phyloP scores from a whole-genome alignment of 257 asterid species.

The Prunella vulgaris region DNA sequence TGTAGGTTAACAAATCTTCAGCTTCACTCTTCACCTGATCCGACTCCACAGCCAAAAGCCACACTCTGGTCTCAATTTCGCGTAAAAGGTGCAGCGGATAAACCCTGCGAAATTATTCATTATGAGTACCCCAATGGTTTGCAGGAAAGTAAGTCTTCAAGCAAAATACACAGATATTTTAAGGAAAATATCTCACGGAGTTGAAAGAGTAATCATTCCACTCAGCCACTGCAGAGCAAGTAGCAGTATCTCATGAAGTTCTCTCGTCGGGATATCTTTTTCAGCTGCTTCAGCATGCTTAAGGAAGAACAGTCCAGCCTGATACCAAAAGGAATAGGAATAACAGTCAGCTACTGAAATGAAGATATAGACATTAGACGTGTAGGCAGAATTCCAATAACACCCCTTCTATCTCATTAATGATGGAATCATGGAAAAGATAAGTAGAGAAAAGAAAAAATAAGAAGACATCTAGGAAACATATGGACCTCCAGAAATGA shows the following conservation, averaged over 20 bases:
- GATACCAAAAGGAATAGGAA: slow-evolving; percentile 15
- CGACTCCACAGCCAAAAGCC: slow-evolving; percentile 97
- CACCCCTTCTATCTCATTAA: background rate
- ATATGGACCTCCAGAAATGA: slow-evolving; percentile 1
- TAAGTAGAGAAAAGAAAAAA: background rate
- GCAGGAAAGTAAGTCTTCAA: slow-evolving; percentile 15
- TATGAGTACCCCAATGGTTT: slow-evolving; percentile 1
- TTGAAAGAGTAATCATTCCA: slow-evolving; percentile 78
- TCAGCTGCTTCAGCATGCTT: slow-evolving; percentile 88
- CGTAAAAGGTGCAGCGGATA: slow-evolving; percentile 87
- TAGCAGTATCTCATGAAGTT: slow-evolving; percentile 85
- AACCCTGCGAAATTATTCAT: slow-evolving; percentile 44
- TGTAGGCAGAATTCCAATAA: slow-evolving; percentile 12
- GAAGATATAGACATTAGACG: slow-evolving; percentile 1
- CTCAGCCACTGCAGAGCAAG: slow-evolving; percentile 94
- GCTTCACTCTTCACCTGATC: slow-evolving; percentile 84
- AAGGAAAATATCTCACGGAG: slow-evolving; percentile 52
- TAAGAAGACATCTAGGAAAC: background rate
- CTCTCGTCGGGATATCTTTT: slow-evolving; percentile 83
- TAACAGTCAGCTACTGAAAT: slow-evolving; percentile 14
- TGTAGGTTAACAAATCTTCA: slow-evolving; percentile 44
- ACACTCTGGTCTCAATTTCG: slow-evolving; percentile 94
- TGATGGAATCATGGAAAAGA: slow-evolving; percentile 2
- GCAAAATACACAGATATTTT: slow-evolving; percentile 6
- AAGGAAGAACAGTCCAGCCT: slow-evolving; percentile 94